phyloP scores from a whole-genome alignment of 768 basidiomycete genomes.

The Leccinellum luteum region DNA sequence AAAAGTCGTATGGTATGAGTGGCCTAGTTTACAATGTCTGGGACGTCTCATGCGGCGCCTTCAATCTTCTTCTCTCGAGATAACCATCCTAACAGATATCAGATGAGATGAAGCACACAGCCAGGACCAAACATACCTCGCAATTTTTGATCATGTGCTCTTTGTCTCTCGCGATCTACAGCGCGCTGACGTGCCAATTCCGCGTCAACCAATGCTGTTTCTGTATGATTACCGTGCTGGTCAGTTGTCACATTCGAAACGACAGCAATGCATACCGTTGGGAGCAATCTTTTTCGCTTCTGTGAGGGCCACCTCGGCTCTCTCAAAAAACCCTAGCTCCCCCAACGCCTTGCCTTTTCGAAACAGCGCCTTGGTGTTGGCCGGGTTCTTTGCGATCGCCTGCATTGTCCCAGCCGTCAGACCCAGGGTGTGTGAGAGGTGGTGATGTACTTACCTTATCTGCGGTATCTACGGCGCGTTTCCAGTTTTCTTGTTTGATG shows the following conservation, averaged over 20 bases:
- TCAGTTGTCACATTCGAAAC: neutral
- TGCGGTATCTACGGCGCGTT: constrained; percentile 75
- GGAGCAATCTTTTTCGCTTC: constrained; percentile 66
- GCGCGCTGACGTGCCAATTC: constrained; percentile 61
- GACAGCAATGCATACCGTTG: constrained; percentile 39
- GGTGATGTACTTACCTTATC: constrained; percentile 52
- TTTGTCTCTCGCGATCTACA: constrained; percentile 67
- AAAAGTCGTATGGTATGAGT: neutral
- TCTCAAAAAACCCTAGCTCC: constrained; percentile 74
- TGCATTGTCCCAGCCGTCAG: constrained; percentile 25
- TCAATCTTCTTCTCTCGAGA: constrained; percentile 31
- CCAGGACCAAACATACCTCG: constrained; percentile 48
- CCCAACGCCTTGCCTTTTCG: constrained; percentile 78
- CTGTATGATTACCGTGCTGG: constrained; percentile 32
- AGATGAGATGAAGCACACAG: constrained; percentile 1
- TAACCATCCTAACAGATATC: constrained; percentile 27
- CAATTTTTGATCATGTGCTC: constrained; percentile 63
- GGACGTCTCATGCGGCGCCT: constrained; percentile 2
- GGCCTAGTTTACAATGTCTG: neutral
- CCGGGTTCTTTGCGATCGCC: constrained; percentile 72
- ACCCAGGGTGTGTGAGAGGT: neutral
- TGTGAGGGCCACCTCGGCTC: constrained; percentile 60
- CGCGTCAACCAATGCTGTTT: constrained; percentile 54
- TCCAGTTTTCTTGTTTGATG: constrained; percentile 77
- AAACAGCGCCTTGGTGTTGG: constrained; percentile 77